Evolutionary conservation across 306 rosid genomes (phyloP).

Genomic region (Chamaecrista fasciculata): DNA sequence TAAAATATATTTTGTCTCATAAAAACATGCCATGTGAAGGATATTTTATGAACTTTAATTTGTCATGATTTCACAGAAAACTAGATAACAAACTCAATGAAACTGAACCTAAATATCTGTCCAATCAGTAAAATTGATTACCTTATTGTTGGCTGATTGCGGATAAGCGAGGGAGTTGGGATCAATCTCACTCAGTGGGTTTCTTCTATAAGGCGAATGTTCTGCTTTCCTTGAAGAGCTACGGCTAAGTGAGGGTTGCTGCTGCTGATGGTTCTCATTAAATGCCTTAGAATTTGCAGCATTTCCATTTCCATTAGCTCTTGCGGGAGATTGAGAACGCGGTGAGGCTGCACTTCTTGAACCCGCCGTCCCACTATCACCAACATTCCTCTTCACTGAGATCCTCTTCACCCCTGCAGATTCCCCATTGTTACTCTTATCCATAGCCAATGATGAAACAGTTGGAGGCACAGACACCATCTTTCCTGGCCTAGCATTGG

Average conservation of each 20-base stretch:
- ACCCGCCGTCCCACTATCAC: slow-evolving; percentile 39
- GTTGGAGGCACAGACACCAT: slow-evolving; percentile 97
- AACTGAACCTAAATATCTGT: no score
- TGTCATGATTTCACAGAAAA: no score
- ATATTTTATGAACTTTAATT: no score
- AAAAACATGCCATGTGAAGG: no score
- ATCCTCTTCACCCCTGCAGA: slow-evolving; percentile 56
- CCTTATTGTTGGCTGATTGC: slow-evolving; percentile 43
- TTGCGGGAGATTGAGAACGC: slow-evolving; percentile 72
- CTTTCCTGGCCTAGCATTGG: slow-evolving; percentile 63
- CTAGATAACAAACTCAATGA: no score
- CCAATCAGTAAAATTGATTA: slow-evolving; percentile 9
- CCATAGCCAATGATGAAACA: slow-evolving; percentile 71
- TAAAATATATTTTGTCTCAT: no score
- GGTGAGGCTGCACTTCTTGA: slow-evolving; percentile 72
- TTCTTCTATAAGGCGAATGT: slow-evolving; percentile 85
- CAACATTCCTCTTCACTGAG: slow-evolving; percentile 71
- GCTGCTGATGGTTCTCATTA: slow-evolving; percentile 41
- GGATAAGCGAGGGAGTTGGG: slow-evolving; percentile 56
- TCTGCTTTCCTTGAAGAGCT: slow-evolving; percentile 84
- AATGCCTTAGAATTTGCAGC: slow-evolving; percentile 35
- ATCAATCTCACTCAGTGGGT: slow-evolving; percentile 80
- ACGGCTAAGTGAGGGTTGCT: slow-evolving; percentile 74
- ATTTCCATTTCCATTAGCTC: slow-evolving; percentile 40
- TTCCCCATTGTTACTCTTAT: slow-evolving; percentile 71